Percentiles rank a stretch among this genome's conserved stretches.
phyloP scores from a whole-genome alignment of 1,284 basidiomycete genomes.

The Marasmius oreades region DNA sequence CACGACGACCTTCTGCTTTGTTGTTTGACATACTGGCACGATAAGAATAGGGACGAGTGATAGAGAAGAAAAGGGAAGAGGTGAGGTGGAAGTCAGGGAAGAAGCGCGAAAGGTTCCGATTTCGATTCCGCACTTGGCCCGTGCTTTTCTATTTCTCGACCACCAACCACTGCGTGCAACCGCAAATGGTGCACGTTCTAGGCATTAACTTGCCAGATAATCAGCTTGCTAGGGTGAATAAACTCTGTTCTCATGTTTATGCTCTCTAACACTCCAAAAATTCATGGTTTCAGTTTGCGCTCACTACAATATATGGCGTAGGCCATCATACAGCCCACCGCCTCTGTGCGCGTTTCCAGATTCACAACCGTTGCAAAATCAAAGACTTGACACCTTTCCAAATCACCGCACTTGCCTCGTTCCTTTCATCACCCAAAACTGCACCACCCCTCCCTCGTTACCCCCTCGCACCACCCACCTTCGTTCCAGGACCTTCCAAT shows the following conservation, averaged over 20 bases:
- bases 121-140: not conserved
- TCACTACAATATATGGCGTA: constrained; percentile 84
- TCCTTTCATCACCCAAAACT: constrained; percentile 81
- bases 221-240: constrained; percentile 60
- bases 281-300: constrained; percentile 58
- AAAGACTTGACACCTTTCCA: constrained; percentile 76
- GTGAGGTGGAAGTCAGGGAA: not conserved
- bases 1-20: constrained; percentile 72
- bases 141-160: not conserved
- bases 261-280: constrained; percentile 2
- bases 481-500: constrained; percentile 43
- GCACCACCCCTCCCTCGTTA: constrained; percentile 57
- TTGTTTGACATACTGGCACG: constrained; percentile 53
- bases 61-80: not conserved
- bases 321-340: constrained; percentile 70
- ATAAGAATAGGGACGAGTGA: constrained; percentile 6
- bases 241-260: constrained; percentile 1
- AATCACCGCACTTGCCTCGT: constrained; percentile 81
- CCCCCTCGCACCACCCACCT: constrained; percentile 56
- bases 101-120: not conserved
- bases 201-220: constrained; percentile 71
- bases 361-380: constrained; percentile 80
- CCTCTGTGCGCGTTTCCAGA: constrained; percentile 84
- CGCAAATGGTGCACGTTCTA: constrained; percentile 70
- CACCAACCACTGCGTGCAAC: not conserved